Base-by-base conservation (phyloP, 2,329 filamentous ascomycete genomes). In the Pseudogymnoascus sp. region DNA sequence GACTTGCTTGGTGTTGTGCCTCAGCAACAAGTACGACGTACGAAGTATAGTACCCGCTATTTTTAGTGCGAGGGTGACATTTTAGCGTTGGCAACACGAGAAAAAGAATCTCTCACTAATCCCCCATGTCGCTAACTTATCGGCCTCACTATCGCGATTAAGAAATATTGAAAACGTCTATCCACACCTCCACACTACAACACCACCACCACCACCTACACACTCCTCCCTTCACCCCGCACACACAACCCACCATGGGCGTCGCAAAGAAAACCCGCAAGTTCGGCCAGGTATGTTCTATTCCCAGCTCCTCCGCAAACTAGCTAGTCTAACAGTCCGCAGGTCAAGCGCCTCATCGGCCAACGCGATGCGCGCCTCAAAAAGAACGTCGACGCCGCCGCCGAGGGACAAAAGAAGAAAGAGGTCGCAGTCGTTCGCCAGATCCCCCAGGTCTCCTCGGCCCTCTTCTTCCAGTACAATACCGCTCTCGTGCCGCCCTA, bases 391-490 rank as follows among this genome's bases (percentile, higher is more conserved):
- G 77, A 83, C 71, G 89, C 88, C 70, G 84, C 81, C 64, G 86
- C 87, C 70, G 78, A 85, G 67, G 86, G 82, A 72, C 79, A 78
- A 42, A 78, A 83, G 67, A 82, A 83, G 74, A 84, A 84, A 72
- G 74, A 81, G 12, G 73, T 78, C 28, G 84, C 90, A 65, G 77
- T 92, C 62, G 84, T 93, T 61, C 86, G 90, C 69, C 88, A 93
- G 77, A 85, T 91, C 60, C 88, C 89, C 4, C 90, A 95, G 78
- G 88, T 90, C 72, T 89, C 91, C 11, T 91, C 89, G 18, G 84
- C 86, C 66, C 86, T 96, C 77, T 96, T 96, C 84, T 96, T 96
- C 77, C 84, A 90, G 72, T 88, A 91, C 80, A 97, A 97, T 78
- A 88, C 88, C 62, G 89, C 90, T 62, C 85, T 97, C 49, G 86